These are phyloP conservation scores for Penicillium coprophilum DNA, from an alignment of 495 filamentous ascomycete species.

Conservation along the genomic window DNA sequence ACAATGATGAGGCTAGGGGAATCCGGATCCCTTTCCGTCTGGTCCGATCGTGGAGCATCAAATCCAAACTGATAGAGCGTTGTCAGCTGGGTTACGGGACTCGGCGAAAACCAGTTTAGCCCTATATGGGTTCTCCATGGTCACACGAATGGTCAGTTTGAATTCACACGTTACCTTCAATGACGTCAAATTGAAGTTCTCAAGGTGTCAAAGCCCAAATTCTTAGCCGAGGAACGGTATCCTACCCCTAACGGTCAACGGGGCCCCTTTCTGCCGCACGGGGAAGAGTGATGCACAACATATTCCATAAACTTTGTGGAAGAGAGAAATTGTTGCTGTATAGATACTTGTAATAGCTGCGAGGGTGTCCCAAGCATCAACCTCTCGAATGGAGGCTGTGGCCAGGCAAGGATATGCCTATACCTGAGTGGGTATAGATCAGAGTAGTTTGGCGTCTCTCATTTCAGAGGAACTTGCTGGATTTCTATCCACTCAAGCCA, in stretches of 20 bases:
- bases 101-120: too few relatives aligned
- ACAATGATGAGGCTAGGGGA: slow-evolving; percentile 5
- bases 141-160: neutral
- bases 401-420: slow-evolving; percentile 22
- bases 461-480: slow-evolving; percentile 4
- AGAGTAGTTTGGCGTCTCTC: slow-evolving; percentile 12
- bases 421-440: slow-evolving; percentile 23
- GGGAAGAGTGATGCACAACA: slow-evolving; percentile 30
- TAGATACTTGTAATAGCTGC: too few relatives aligned
- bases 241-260: slow-evolving; percentile 23
- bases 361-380: slow-evolving; percentile 24
- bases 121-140: too few relatives aligned
- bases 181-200: too few relatives aligned
- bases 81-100: too few relatives aligned
- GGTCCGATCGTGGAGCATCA: slow-evolving; percentile 10
- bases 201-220: neutral
- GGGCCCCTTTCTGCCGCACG: slow-evolving; percentile 19
- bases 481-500: neutral
- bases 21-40: slow-evolving; percentile 11
- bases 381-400: too few relatives aligned
- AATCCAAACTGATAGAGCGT: neutral
- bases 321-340: too few relatives aligned
- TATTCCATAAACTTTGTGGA: slow-evolving; percentile 6
- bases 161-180: too few relatives aligned
- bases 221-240: neutral